Evolutionary conservation across 768 basidiomycete genomes (phyloP), one percentile per base, ranked within the genome.

Genomic region (Lentinula detonsa): DNA sequence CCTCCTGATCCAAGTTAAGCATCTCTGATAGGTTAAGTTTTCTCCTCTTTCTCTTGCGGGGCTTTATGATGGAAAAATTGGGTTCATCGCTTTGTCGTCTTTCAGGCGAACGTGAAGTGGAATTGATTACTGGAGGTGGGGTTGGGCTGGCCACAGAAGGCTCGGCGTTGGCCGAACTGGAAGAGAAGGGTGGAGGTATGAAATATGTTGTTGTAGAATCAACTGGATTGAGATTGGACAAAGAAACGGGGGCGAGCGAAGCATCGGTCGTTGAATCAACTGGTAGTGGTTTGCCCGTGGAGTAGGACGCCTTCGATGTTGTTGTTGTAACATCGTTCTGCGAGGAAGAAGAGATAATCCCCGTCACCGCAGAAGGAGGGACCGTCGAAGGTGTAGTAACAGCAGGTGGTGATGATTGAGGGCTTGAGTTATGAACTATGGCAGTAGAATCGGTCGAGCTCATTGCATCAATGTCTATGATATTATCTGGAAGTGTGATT

Each of bases 1-100:
- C 67, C 57, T 69, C 63, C 5, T 75, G 57, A 64, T 76, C 75
- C 35, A 64, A 65, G 40, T 71, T 59, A 21, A 72, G 67, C 31
- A 75, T 66, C 8, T 68, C 63, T 9, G 67, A 59, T 10, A 73
- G 54, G 55, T 73, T 70, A 3, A 68, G 60, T 5, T 67, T 65
- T 62, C 69, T 72, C 53, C 66, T 65, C 61, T 72, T 74, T 62
- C 70, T 75, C 57, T 56, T 66, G 62, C 58, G 61, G 46, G 60
- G 57, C 16, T 63, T 59, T 51, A 34, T 9, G 42, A n/a, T 31
- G 50, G 21, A 15, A 23, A 15, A 15, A 49, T 56, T 18, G 13
- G 39, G 10, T 18, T 48, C 46, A 16, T 51, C 50, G 15, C 34
- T 33, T 35, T 51, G 50, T 34, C 5, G 31, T 51, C 16, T 51